These are phyloP conservation scores for Cicer cuneatum DNA, from an alignment of 306 rosid genomes.

Conservation along the genomic window DNA sequence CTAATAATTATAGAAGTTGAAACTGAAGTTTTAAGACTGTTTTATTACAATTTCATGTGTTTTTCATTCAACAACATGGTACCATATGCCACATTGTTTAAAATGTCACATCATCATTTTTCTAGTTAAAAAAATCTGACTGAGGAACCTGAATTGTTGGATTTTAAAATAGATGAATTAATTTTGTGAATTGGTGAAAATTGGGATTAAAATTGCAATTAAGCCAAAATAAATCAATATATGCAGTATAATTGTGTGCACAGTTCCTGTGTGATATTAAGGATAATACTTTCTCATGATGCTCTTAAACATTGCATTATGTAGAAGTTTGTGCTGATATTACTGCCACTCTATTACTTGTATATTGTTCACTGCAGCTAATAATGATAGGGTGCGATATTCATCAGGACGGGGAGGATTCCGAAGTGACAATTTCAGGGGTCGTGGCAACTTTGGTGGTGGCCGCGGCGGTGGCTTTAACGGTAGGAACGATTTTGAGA, in stretches of 20 bases:
- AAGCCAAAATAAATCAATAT: no score
- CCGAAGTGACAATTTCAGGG: conserved; percentile 65
- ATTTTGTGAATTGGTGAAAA: no score
- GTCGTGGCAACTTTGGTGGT: conserved; percentile 67
- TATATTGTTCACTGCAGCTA: conserved; percentile 57
- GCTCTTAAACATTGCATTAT: not conserved
- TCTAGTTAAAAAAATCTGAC: no score
- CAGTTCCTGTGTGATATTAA: not conserved
- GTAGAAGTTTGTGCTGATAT: not conserved
- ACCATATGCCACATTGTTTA: no score
- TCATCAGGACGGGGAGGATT: conserved; percentile 70
- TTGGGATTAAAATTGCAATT: no score
- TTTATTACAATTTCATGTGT: no score
- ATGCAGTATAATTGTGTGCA: conserved; percentile 8
- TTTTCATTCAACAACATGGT: no score
- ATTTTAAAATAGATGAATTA: no score
- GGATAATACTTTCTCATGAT: not conserved
- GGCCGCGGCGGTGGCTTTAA: conserved; percentile 58
- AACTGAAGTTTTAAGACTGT: no score
- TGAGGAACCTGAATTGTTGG: no score
- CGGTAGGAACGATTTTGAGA: conserved; percentile 64
- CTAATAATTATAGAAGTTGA: no score
- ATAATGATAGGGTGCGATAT: conserved; percentile 60
- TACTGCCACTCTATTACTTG: not conserved
- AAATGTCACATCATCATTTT: no score